phyloP scores from a whole-genome alignment of 208 protist species.

The Leishmania turanica region DNA sequence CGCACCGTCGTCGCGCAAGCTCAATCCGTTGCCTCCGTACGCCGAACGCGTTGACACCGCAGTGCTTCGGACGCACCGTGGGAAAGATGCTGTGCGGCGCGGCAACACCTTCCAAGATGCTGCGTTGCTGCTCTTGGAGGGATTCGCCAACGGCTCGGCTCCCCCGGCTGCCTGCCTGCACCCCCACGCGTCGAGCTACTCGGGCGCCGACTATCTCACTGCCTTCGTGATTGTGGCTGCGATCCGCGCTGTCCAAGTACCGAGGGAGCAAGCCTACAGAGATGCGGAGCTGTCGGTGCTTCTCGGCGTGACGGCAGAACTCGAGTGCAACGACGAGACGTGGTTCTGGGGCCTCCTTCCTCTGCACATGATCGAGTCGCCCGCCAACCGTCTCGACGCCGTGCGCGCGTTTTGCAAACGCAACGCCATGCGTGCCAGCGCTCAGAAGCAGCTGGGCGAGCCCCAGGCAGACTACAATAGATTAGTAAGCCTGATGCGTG shows the following conservation, averaged over 20 bases:
- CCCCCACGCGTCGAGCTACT: slow-evolving; percentile 89
- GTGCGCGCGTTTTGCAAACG: slow-evolving; percentile 73
- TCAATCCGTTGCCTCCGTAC: slow-evolving; percentile 79
- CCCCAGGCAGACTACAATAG: slow-evolving; percentile 38
- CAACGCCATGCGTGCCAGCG: slow-evolving; percentile 61
- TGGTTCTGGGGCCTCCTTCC: slow-evolving; percentile 88
- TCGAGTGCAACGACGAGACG: slow-evolving; percentile 68
- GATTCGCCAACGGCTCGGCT: slow-evolving; percentile 53
- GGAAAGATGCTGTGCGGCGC: slow-evolving; percentile 57
- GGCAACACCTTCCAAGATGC: slow-evolving; percentile 77
- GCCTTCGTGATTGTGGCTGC: slow-evolving; percentile 72
- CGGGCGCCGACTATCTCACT: slow-evolving; percentile 71
- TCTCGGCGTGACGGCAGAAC: slow-evolving; percentile 63
- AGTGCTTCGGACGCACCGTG: slow-evolving; percentile 48
- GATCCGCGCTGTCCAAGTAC: slow-evolving; percentile 57
- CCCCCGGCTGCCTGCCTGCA: slow-evolving; percentile 67
- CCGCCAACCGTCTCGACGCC: slow-evolving; percentile 39
- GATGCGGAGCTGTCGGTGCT: slow-evolving; percentile 73
- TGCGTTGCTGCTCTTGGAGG: slow-evolving; percentile 76
- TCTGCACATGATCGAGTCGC: slow-evolving; percentile 79
- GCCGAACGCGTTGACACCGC: slow-evolving; percentile 48
- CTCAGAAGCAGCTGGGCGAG: slow-evolving; percentile 18
- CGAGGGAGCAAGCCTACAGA: slow-evolving; percentile 48
- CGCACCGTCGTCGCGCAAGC: slow-evolving; percentile 41
- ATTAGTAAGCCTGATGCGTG: slow-evolving; percentile 41